Evolutionary conservation across 2,329 filamentous ascomycete genomes (phyloP), one percentile per base, ranked within the genome.

Genomic region (Verticillium tricorpus): DNA sequence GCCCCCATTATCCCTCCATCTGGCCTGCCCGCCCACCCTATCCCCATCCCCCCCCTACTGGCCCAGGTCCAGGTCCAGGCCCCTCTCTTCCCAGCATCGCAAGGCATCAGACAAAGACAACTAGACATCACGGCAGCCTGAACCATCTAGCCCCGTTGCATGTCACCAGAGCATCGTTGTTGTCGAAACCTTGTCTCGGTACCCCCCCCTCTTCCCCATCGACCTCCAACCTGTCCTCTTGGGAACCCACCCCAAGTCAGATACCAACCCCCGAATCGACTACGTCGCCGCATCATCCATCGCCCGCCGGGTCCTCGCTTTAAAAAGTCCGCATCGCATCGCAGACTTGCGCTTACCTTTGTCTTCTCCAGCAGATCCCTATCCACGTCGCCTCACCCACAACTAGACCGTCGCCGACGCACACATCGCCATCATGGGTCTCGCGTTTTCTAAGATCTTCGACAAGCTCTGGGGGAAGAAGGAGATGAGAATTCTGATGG

Each of bases 401-500:
- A 71, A 45, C 58, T 65, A 71, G 72, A 68, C 68, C 73, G 72
- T 75, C 76, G 60, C 64, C 73, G 45, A 62, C 60, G 58, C 50
- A 62, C 62, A 56, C 74, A 77, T 80, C 84, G 85, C 85, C 83
- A 93, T 80, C 81, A 99, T 99, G 95, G 95, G 95, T 96, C 87
- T 98, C 80, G 88, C 90, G 77, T 92, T 98, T 83, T 98, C 93
- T 74, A 97, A 95, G 87, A 80, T 98, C 77, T 95, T 98, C 80
- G 92, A 96, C 78, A 89, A 90, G 84, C 87, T 98, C 80, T 97
- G 92, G 90, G 93, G 94, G 76, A 97, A 97, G 90, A 98, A 98
- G 89, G 95, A 99, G 89, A 99, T 99, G 95, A 89, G 95, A 86
- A 97, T 99, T 84, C 82, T 99, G 81, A 99, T 99, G 95, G 93